A percentile compares a stretch with the other conserved stretches of the same genome.
Conservation (phyloP, 345 rosid genomes). For the Eutrema heterophyllum region DNA sequence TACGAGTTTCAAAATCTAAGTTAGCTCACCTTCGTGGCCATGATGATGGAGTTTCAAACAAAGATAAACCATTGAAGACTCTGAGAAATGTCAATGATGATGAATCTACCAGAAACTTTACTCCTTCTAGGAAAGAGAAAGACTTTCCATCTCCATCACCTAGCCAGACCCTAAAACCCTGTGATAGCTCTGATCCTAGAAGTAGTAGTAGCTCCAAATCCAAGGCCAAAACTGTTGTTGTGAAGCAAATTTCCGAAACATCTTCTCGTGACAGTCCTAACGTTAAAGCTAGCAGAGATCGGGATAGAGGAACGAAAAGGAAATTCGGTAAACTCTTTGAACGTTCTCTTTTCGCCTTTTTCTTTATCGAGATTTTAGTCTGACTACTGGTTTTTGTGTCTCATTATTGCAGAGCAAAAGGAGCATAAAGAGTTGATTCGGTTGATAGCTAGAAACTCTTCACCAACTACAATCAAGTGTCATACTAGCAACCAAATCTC, state of each 20-base stretch:
- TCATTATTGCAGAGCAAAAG: conserved; percentile 51
- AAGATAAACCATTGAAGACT: conserved; percentile 33
- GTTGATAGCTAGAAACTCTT: conserved; percentile 46
- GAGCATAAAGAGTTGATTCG: conserved; percentile 77
- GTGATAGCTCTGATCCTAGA: conserved; percentile 34
- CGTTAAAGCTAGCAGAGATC: conserved; percentile 31
- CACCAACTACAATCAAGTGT: conserved; percentile 50
- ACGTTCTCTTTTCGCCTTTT: neutral
- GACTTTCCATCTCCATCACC: conserved; percentile 17
- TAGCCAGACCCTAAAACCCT: conserved; percentile 48
- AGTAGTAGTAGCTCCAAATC: conserved; percentile 30
- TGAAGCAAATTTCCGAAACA: conserved; percentile 40
- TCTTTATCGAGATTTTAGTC: neutral
- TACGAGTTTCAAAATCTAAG: conserved; percentile 50
- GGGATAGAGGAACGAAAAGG: conserved; percentile 59
- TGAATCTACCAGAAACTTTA: conserved; percentile 23
- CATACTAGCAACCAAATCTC: conserved; percentile 58
- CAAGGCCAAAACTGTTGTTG: conserved; percentile 24
- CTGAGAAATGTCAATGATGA: conserved; percentile 27
- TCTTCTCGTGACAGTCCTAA: conserved; percentile 29
- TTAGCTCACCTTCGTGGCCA: conserved; percentile 53
- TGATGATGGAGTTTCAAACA: conserved; percentile 28
- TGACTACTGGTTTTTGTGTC: conserved; percentile 9
- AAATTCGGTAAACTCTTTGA: conserved; percentile 49
- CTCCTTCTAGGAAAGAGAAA: conserved; percentile 2